Evolutionary conservation across 2,329 filamentous ascomycete genomes (phyloP), one percentile per base, ranked within the genome.

Genomic region (Polytolypa hystricis): DNA sequence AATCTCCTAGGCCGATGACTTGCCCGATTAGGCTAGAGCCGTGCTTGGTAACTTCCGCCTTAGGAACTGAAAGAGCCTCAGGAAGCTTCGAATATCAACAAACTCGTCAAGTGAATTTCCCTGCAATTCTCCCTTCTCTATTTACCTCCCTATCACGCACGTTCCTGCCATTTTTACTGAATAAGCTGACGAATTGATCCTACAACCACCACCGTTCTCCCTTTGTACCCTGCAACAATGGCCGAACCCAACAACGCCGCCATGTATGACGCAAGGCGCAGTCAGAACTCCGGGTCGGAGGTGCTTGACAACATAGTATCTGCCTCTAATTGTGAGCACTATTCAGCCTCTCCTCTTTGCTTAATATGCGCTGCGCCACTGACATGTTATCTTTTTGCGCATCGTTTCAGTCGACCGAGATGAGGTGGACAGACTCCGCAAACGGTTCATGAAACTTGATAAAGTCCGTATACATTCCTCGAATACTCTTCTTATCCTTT

Each of bases 381-480:
- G 30, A 23, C 27, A n/a, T n/a, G n/a, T n/a, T n/a, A n/a, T n/a
- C n/a, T n/a, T 30, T 15, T 37, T 30, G 41, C 41, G 42, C 18
- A 30, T 30, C 32, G 21, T 26, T 35, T 51, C 53, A 96, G 89
- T 98, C 70, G 84, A 98, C 69, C 81, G 84, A 61, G 91, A 98
- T 55, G 91, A 98, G 64, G 86, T 98, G 42, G 91, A 96, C 59
- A 77, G 91, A 54, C 71, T 98, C 58, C 77, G 86, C 56, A 98
- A 98, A 70, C 77, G 89, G 44, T 98, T 98, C 58, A 96, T 96
- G 89, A 98, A 98, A 67, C 71, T 98, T 42, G 91, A 98, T 65
- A 96, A 95, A 76, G 89, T 91, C 34, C 40, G 52, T 33, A 25
- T n/a, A 7, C n/a, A n/a, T 25, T 7, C 21, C 21, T n/a, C 21